Base-by-base conservation (phyloP, 177 flowering plant genomes). In the Vitis hybrid region DNA sequence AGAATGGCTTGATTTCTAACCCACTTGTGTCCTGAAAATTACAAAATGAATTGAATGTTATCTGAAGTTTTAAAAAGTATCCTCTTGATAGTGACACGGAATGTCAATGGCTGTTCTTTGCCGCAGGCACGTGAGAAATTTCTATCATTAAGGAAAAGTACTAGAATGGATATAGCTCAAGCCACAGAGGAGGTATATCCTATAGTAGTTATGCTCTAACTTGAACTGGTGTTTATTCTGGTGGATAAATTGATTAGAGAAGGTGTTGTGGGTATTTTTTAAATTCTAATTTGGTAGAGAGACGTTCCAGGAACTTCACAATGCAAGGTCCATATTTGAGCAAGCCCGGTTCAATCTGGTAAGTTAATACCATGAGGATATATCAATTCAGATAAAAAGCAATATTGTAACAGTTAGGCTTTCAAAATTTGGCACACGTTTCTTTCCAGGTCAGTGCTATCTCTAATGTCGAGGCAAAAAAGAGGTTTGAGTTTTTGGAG, bases 271-370 rank as follows among this genome's bases (percentile, higher is more conserved):
- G 70, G 51, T 70, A 51, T 69, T 69, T 70, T 70, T 27, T 49
- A 64, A 73, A 70, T 58, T 73, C 78, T 81, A 70, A 80, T 82
- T 67, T 77, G 77, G 71, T 75, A 94, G 99, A 98, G 99, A 11
- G 93, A 93, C 80, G 56, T 85, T 82, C 64, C 87, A 96, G 99
- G 99, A 96, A 74, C 95, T 96, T 81, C 88, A 91, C 78, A 83
- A 65, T 84, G 85, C 99, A 72, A 86, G 99, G 80, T 80, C 97
- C 70, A 60, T 80, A 55, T 96, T 93, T 82, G 99, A 96, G 83
- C 95, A 96, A 78, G 91, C 99, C 69, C 99, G 99, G 71, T 93
- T 96, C 78, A 87, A 76, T 84, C 83, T 96, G 87, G 99, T 95
- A 66, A 72, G 83, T 73, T 1, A 21, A 18, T 24, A 59, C 46